Evolutionary conservation across 768 basidiomycete genomes (phyloP), one percentile per base, ranked within the genome.

Genomic region (Guyanaporus albipodus): DNA sequence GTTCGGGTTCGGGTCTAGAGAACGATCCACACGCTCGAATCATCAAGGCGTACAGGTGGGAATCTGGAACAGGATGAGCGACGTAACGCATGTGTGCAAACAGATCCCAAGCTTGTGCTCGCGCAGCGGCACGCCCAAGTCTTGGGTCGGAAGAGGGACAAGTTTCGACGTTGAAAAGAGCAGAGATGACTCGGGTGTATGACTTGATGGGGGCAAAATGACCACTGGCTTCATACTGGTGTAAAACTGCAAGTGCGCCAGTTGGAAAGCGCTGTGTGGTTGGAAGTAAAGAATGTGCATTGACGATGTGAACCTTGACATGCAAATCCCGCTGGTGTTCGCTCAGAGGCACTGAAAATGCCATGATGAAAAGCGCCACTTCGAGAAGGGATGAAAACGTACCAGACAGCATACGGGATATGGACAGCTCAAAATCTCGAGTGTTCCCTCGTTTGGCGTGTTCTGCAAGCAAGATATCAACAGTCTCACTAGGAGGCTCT

Each of bases 31-130:
- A 97, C 0, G 91, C 87, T 5, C 78, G 76, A 55, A 99, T 91
- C 92, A 99, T 96, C 28, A 79, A 62, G 0, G 82, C 77, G 67
- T 91, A 98, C 7, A 94, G 71, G 19, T 74, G 65, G 12, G 72
- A 72, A 52, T 87, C 82, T 0, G 94, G 93, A 4, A 71, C 69
- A 1, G 91, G 83, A 62, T 98, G 92, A 1, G 95, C 91, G 12
- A 90, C 88, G 50, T 96, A 93, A 37, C 95, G 89, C 89, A 96
- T 94, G 66, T 99, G 95, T 2, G 87, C 73, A 64, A 91, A 97
- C 32, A 97, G 77, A 60, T 98, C 91, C 91, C 91, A 96, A 3
- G 89, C 94, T 50, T 90, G 84, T 0, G 88, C 86, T 26, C 77
- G 78, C 2, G 78, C 79, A 1, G 74, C 56, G 4, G 78, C 69